These are phyloP conservation scores for Penicillium waksmanii DNA, from an alignment of 495 filamentous ascomycete genomes.

Conservation along the genomic window DNA sequence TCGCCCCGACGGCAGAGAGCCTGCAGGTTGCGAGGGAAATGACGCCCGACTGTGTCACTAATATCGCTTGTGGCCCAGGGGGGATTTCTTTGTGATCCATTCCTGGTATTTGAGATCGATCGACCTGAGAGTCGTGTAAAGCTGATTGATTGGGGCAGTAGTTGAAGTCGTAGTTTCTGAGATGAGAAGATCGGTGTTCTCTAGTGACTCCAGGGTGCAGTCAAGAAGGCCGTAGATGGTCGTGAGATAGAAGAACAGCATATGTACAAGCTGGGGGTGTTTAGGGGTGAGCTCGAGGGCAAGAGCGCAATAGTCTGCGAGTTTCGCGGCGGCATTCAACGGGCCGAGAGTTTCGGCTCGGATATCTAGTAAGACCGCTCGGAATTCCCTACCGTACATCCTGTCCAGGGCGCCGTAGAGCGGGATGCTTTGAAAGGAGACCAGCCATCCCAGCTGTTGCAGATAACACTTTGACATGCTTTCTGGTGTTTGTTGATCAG, in stretches of 20 bases:
- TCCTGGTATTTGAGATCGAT: conserved; percentile 40
- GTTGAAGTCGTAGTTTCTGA: neutral
- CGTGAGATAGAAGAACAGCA: neutral
- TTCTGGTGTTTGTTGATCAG: conserved; percentile 30
- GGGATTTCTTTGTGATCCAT: conserved; percentile 43
- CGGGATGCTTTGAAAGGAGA: conserved; percentile 37
- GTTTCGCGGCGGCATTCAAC: conserved; percentile 23
- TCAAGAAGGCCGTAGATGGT: neutral
- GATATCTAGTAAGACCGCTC: conserved; percentile 32
- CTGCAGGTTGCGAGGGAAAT: conserved; percentile 31
- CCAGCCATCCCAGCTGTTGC: conserved; percentile 30
- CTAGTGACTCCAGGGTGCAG: neutral
- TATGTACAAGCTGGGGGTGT: conserved; percentile 24
- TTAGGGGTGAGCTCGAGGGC: conserved; percentile 30
- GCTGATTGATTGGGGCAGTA: conserved; percentile 20
- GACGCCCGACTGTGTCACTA: conserved; percentile 36
- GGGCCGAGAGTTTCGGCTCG: conserved; percentile 32
- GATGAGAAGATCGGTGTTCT: neutral
- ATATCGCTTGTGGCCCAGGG: conserved; percentile 43
- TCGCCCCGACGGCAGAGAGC: conserved; percentile 26
- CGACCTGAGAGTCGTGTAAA: conserved; percentile 34
- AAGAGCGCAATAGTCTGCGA: conserved; percentile 34
- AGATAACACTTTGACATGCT: conserved; percentile 37
- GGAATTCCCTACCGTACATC: conserved; percentile 24
- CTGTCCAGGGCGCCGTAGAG: conserved; percentile 36